Evolutionary conservation across 2,329 filamentous ascomycete species (phyloP).

Genomic region (Trichoderma sp.): DNA sequence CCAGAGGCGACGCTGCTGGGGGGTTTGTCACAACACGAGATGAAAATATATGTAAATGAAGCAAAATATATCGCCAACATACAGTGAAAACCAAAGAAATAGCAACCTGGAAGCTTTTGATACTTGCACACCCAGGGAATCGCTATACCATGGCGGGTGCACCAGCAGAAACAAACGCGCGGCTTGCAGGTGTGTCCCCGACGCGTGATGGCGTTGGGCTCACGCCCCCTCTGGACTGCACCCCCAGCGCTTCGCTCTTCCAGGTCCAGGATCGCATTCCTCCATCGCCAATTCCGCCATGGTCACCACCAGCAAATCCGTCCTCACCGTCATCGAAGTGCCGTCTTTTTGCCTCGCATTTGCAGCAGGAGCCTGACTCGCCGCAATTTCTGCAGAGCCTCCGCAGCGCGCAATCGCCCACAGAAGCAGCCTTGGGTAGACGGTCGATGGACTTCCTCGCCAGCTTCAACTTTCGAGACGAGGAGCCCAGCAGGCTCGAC

Average conservation of each 20-base stretch:
- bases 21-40: background rate
- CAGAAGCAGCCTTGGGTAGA: background rate
- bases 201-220: constrained; percentile 8
- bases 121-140: background rate
- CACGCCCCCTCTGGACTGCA: constrained; percentile 15
- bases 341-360: background rate
- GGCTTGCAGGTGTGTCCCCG: background rate
- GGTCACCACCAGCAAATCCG: background rate
- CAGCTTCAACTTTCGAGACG: constrained; percentile 33
- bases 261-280: background rate
- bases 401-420: constrained; percentile 20
- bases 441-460: constrained; percentile 39
- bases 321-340: constrained; percentile 9
- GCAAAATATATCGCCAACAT: background rate
- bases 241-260: background rate
- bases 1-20: background rate
- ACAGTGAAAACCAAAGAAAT: background rate
- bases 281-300: background rate
- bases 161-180: background rate
- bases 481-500: constrained; percentile 9
- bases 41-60: background rate
- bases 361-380: constrained; percentile 24
- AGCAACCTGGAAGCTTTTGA: no score
- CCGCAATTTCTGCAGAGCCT: constrained; percentile 22
- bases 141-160: background rate